A percentile compares a stretch with the other conserved stretches of the same genome.
Evolutionary conservation across 108 stramenopile genomes (phyloP).

Genomic region (Skeletonema potamos): DNA sequence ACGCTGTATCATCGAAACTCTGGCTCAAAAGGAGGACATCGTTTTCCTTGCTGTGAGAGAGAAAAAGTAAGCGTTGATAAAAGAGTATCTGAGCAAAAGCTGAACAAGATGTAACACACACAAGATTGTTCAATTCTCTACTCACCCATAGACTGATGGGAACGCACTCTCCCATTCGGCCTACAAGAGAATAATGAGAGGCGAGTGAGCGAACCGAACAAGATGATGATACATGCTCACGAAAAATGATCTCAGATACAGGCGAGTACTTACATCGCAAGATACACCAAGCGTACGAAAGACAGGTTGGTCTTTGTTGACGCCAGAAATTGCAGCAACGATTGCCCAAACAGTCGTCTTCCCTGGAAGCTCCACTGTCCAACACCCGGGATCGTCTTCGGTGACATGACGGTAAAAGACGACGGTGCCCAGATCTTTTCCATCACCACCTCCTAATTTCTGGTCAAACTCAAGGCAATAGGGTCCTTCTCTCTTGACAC

Average conservation of each 20-base stretch:
- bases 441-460: slow-evolving; percentile 9
- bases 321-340: slow-evolving; percentile 32
- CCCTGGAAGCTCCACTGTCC: slow-evolving; percentile 32
- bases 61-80: not conserved
- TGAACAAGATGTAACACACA: not conserved
- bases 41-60: slow-evolving; percentile 10
- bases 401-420: slow-evolving; percentile 43
- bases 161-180: slow-evolving; percentile 20
- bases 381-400: slow-evolving; percentile 33
- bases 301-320: slow-evolving; percentile 30
- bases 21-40: slow-evolving; percentile 38
- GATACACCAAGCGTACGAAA: slow-evolving; percentile 20
- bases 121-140: not conserved
- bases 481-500: slow-evolving; percentile 29
- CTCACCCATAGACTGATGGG: slow-evolving; percentile 33
- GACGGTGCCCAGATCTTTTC: slow-evolving; percentile 33
- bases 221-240: not conserved
- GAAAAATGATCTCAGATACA: not conserved
- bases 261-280: slow-evolving; percentile 16
- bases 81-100: not conserved
- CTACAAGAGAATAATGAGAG: not conserved
- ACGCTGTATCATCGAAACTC: slow-evolving; percentile 43
- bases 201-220: not conserved
- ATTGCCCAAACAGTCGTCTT: slow-evolving; percentile 36
- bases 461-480: slow-evolving; percentile 26